Conservation (phyloP, 257 asterid genomes). For the Gardenia jasminoides region DNA sequence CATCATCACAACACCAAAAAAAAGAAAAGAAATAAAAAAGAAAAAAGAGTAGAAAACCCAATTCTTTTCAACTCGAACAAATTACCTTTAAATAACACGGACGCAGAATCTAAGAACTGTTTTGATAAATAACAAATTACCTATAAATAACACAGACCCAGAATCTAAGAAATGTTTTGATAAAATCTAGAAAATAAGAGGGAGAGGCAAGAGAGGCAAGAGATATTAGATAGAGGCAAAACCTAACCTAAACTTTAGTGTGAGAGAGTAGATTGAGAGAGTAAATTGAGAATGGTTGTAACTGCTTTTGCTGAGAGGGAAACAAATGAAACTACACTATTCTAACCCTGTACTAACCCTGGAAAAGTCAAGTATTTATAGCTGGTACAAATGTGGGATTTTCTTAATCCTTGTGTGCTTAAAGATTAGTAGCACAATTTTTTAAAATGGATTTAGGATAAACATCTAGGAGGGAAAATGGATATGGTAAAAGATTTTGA, state of each 20-base stretch:
- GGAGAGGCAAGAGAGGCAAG: neutral
- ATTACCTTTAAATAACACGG: too few species aligned
- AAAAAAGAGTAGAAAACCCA: neutral
- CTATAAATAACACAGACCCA: neutral
- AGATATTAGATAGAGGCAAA: neutral
- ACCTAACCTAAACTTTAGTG: conserved; percentile 10
- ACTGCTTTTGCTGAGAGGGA: conserved; percentile 34
- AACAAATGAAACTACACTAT: conserved; percentile 7
- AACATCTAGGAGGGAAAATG: conserved; percentile 12
- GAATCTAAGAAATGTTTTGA: neutral
- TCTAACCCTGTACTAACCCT: too few species aligned
- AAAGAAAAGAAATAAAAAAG: neutral
- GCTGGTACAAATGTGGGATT: too few species aligned
- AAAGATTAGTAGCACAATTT: neutral
- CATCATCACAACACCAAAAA: neutral
- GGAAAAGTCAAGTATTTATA: conserved; percentile 1
- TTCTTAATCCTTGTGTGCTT: too few species aligned
- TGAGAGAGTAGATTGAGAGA: conserved; percentile 37
- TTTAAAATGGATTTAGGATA: too few species aligned
- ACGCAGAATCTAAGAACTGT: neutral
- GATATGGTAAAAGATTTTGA: neutral
- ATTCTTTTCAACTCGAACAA: neutral
- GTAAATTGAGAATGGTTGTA: conserved; percentile 38
- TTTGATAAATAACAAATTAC: neutral
- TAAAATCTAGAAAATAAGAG: neutral